Base-by-base conservation (phyloP, 306 rosid species). In the Amphicarpaea edgeworthii region DNA sequence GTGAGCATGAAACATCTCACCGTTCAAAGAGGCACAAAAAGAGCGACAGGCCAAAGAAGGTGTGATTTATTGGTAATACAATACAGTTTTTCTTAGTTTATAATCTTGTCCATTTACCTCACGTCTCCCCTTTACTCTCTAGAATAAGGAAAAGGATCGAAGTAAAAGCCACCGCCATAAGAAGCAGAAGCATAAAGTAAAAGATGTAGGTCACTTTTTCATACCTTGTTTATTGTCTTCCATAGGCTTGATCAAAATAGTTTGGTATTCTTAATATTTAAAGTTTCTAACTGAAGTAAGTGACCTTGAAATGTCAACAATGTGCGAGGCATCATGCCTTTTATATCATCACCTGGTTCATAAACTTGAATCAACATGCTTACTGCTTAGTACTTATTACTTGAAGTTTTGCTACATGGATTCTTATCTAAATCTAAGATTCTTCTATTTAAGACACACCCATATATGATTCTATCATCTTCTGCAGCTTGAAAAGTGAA, bases 1-100 rank as follows among this genome's bases (percentile, higher is more conserved):
- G 96, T 65, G 96, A 95, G 82, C 88, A 58, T 49, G 97, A 90
- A 65, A 60, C 90, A 16, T 88, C 96, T 37, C 80, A 69, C 58
- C 93, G 81, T 43, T 82, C 96, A 68, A 95, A 88, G 90, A 87
- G 89, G 89, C 91, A 83, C 87, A 92, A 90, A 86, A 95, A 79
- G 89, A 92, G 72, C 37, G 97, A 84, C 60, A 88, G 50, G 77
- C 68, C 84, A 11, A 95, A 90, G 83, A 89, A 90, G 98, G 97
- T 95, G 97, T 95, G 76, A 67, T 77, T 66, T 79, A 63, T 43
- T 73, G 23, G 51, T 17, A 10, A 42, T 64, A 12, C 14, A 10
- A 42, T 64, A 12, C 14, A 34, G 12, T 72, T 76, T 60, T 66
- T 41, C 24, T 24, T 45, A 8, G 43, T 72, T 77, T 76, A 68